Conservation (phyloP, 2,329 filamentous ascomycete genomes). For the Fusarium cyanostomum region DNA sequence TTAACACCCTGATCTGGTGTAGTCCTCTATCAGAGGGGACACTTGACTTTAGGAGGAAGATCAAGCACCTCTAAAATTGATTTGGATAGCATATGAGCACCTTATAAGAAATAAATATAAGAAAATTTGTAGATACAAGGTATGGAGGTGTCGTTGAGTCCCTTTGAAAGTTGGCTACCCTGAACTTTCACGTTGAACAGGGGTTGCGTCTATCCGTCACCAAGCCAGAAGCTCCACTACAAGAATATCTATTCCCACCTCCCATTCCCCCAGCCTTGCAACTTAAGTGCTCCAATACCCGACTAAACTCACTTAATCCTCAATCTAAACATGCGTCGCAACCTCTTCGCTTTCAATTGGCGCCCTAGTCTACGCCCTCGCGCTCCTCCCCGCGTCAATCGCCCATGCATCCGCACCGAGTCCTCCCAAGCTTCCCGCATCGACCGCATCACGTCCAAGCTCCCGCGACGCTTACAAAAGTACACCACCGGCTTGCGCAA, state of each 20-base stretch:
- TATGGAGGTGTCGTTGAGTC: not conserved
- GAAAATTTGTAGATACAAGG: too few species aligned
- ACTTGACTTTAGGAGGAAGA: too few species aligned
- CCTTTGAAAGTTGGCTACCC: conserved; percentile 12
- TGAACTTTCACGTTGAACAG: conserved; percentile 1
- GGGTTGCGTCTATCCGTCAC: not conserved
- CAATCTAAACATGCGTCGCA: conserved; percentile 40
- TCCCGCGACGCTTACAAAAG: conserved; percentile 73
- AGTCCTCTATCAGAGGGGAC: too few species aligned
- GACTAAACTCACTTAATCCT: not conserved
- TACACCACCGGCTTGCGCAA: conserved; percentile 76
- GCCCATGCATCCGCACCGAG: conserved; percentile 26
- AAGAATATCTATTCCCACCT: conserved; percentile 2
- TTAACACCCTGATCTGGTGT: too few species aligned
- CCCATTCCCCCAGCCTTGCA: not conserved
- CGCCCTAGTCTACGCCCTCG: conserved; percentile 27
- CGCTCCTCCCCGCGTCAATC: conserved; percentile 9
- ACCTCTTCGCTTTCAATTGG: conserved; percentile 33
- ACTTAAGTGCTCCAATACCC: not conserved
- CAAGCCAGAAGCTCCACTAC: conserved; percentile 25
- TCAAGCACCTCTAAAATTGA: too few species aligned
- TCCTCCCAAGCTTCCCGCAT: conserved; percentile 51
- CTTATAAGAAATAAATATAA: too few species aligned
- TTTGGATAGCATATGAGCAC: too few species aligned
- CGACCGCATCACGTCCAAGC: conserved; percentile 59